These are phyloP conservation scores for Kodamaea sp. DNA, from an alignment of 1,139 yeast species.

Conservation along the genomic window DNA sequence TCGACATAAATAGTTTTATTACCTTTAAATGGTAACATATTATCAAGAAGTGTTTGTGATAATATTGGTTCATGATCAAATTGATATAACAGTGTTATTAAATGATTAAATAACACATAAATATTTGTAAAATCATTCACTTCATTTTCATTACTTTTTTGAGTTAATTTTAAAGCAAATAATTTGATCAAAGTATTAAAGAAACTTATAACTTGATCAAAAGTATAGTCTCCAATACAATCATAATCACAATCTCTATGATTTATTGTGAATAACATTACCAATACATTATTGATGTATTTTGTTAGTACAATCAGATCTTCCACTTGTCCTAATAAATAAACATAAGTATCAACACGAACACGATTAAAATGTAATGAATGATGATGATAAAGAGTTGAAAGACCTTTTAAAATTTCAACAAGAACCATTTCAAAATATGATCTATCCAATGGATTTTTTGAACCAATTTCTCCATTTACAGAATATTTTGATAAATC, in stretches of 20 bases:
- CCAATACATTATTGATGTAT: conserved; percentile 17
- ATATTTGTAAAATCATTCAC: conserved; percentile 12
- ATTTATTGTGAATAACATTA: conserved; percentile 15
- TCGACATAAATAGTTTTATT: conserved; percentile 13
- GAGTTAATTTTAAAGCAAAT: conserved; percentile 8
- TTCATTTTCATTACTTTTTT: conserved; percentile 9
- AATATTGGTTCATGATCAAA: conserved; percentile 3
- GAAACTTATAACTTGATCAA: conserved; percentile 5
- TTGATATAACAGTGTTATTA: conserved; percentile 7
- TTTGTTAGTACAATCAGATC: conserved; percentile 13
- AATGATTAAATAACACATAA: conserved; percentile 9
- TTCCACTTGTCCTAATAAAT: conserved; percentile 5
- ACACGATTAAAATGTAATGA: conserved; percentile 6
- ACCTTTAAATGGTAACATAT: conserved; percentile 5
- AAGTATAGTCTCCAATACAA: conserved; percentile 7
- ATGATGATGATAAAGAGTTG: conserved; percentile 25
- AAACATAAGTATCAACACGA: conserved; percentile 5
- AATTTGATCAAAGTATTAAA: conserved; percentile 8
- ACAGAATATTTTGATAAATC: too few species aligned
- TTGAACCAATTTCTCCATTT: too few species aligned
- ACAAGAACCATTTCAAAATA: conserved; percentile 15
- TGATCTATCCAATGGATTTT: too few species aligned
- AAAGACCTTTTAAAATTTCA: conserved; percentile 28
- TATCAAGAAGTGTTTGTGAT: conserved; percentile 2
- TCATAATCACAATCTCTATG: conserved; percentile 1